Evolutionary conservation across 805 yeast species (phyloP).

Genomic region (Ogataea angusta): DNA sequence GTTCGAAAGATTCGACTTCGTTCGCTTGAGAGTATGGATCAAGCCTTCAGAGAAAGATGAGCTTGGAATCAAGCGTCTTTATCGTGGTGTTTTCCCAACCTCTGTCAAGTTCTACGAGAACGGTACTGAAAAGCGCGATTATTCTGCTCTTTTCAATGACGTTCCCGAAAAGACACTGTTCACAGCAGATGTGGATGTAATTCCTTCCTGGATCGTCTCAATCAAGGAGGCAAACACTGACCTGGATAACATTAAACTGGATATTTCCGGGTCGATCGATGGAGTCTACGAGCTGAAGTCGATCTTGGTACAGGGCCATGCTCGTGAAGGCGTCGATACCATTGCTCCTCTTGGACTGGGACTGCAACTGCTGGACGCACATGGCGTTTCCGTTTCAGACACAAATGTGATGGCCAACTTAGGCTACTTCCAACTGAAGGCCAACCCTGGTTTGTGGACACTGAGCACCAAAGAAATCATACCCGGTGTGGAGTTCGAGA

Average conservation of each 20-base stretch:
- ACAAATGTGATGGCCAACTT: constrained; percentile 74
- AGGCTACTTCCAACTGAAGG: constrained; percentile 80
- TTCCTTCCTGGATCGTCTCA: constrained; percentile 64
- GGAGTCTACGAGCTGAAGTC: constrained; percentile 51
- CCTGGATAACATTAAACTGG: constrained; percentile 55
- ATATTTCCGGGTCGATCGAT: constrained; percentile 37
- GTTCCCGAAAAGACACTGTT: constrained; percentile 54
- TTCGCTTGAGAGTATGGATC: constrained; percentile 51
- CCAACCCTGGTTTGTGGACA: constrained; percentile 68
- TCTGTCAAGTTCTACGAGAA: constrained; percentile 30
- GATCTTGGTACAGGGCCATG: constrained; percentile 70
- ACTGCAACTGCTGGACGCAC: constrained; percentile 35
- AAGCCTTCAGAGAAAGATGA: constrained; percentile 49
- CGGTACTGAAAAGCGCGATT: constrained; percentile 28
- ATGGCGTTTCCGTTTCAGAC: constrained; percentile 37
- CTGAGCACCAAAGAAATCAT: constrained; percentile 43
- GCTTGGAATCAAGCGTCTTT: constrained; percentile 56
- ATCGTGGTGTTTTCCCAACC: constrained; percentile 42
- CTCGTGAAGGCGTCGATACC: constrained; percentile 40
- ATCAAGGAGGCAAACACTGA: constrained; percentile 53
- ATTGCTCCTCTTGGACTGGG: constrained; percentile 50
- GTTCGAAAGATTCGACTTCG: constrained; percentile 43
- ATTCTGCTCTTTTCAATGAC: constrained; percentile 36
- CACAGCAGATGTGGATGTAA: constrained; percentile 55
- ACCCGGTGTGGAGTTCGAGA: constrained; percentile 25